These are phyloP conservation scores for Vachellia pachyceras DNA, from an alignment of 306 rosid genomes.

Conservation along the genomic window DNA sequence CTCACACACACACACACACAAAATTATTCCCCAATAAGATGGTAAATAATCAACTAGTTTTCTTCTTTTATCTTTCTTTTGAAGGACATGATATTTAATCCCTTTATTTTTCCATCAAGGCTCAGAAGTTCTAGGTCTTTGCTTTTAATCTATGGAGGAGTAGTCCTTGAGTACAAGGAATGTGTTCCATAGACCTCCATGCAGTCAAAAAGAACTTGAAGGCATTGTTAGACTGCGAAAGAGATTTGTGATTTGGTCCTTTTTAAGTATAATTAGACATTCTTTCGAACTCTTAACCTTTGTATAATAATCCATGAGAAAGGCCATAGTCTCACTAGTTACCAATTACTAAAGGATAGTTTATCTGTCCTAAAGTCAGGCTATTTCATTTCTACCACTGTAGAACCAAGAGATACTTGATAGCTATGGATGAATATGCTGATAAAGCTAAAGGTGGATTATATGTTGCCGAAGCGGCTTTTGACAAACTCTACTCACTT, in stretches of 20 bases:
- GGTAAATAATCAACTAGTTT: background rate
- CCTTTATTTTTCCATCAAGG: background rate
- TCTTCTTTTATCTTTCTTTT: constrained; percentile 3
- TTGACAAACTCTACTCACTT: constrained; percentile 42
- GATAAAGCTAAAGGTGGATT: constrained; percentile 47
- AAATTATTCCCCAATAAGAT: background rate
- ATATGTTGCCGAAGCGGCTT: constrained; percentile 40
- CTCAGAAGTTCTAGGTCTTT: background rate
- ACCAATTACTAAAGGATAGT: constrained; percentile 5
- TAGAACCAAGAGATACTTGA: constrained; percentile 38
- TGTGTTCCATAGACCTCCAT: background rate
- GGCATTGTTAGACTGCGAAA: background rate
- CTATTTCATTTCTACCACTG: constrained; percentile 24
- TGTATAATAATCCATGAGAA: background rate
- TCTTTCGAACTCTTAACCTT: background rate
- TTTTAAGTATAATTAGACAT: background rate
- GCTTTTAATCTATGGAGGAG: background rate
- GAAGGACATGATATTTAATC: background rate
- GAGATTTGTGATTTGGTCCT: constrained; percentile 1
- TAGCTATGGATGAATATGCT: constrained; percentile 56
- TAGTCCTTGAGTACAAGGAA: background rate
- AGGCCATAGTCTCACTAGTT: constrained; percentile 13
- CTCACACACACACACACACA: too few relatives aligned
- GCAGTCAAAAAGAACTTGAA: background rate
- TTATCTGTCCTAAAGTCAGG: constrained; percentile 5